Evolutionary conservation across 257 asterid species (phyloP).

Genomic region (Capsicum rhomboideum): DNA sequence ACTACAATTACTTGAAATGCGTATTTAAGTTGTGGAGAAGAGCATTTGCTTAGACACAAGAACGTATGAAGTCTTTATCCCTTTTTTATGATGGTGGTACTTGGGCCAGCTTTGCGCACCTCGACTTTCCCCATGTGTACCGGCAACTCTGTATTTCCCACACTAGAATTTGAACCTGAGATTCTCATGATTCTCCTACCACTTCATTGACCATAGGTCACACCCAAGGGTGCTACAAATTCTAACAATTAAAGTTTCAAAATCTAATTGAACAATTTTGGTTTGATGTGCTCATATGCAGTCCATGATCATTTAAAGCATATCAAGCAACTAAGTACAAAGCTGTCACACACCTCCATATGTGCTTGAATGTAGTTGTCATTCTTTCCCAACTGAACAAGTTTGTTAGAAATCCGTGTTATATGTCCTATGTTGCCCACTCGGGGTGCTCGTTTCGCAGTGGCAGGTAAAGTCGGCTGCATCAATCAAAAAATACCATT

Average conservation of each 20-base stretch:
- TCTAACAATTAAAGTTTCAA: neutral
- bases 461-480: conserved; percentile 70
- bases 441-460: conserved; percentile 56
- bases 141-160: neutral
- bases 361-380: conserved; percentile 44
- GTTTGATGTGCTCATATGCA: neutral
- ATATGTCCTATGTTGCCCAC: conserved; percentile 82
- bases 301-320: neutral
- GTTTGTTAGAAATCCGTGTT: conserved; percentile 75
- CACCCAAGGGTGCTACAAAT: neutral
- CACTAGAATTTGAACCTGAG: neutral
- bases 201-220: neutral
- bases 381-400: conserved; percentile 56
- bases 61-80: neutral
- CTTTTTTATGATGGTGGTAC: neutral
- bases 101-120: neutral
- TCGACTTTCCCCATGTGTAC: neutral
- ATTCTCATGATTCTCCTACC: neutral
- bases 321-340: neutral
- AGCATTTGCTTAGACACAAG: neutral
- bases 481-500: conserved; percentile 11
- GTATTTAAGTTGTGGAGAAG: neutral
- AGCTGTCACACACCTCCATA: conserved; percentile 49
- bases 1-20: no score
- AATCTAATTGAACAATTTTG: neutral